Percentiles rank a stretch among this genome's conserved stretches.
phyloP scores from a whole-genome alignment of 169 alveolate genomes.

The Eimeria maxima region DNA sequence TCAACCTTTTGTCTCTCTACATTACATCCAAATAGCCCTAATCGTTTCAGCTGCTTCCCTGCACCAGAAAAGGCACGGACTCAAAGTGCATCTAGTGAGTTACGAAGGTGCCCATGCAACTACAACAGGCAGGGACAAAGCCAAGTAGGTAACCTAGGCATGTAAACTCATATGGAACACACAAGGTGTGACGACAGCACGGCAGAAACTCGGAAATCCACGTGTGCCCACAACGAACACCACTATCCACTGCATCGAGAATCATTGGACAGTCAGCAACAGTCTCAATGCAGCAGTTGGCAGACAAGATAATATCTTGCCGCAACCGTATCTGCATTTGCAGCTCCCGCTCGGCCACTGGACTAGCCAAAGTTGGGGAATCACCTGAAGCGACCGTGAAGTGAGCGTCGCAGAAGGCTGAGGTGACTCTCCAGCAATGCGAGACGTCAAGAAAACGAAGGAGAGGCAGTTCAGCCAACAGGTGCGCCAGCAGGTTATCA shows the following conservation, averaged over 20 bases:
- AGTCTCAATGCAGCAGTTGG: not conserved
- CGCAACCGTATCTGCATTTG: not conserved
- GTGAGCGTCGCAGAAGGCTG: constrained; percentile 75
- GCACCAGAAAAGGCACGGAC: not conserved
- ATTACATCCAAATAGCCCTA: constrained; percentile 79
- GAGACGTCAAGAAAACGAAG: constrained; percentile 80
- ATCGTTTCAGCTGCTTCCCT: constrained; percentile 76
- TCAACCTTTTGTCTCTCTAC: constrained; percentile 80
- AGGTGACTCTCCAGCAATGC: constrained; percentile 82
- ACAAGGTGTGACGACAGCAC: not conserved
- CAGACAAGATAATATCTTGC: not conserved
- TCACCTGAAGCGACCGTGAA: constrained; percentile 63
- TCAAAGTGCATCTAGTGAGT: not conserved
- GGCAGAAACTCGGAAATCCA: not conserved
- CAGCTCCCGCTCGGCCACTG: not conserved
- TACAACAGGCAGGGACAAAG: not conserved
- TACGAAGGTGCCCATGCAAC: not conserved
- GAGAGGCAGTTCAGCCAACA: constrained; percentile 70
- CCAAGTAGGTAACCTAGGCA: not conserved
- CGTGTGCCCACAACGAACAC: not conserved
- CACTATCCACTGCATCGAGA: not conserved
- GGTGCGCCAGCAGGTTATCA: constrained; percentile 56
- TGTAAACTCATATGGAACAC: not conserved
- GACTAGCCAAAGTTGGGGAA: not conserved
- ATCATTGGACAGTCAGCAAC: not conserved